Evolutionary conservation across 2,329 filamentous ascomycete species (phyloP), one percentile per base, ranked within the genome.

Genomic region (Xylariaceae sp.): DNA sequence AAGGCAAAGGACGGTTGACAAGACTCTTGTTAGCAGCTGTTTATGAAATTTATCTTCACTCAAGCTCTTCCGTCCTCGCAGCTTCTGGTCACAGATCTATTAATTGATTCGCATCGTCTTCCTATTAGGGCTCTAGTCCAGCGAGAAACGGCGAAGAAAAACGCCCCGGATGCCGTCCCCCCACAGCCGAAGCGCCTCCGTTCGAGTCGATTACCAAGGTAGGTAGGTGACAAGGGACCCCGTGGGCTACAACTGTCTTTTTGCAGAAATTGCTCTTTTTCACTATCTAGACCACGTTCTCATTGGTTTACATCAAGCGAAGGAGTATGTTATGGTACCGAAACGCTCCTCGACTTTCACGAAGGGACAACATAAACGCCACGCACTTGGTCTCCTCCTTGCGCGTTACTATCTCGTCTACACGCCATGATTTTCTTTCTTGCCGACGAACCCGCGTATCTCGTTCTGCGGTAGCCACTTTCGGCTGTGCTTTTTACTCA

Each of bases 211-310:
- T 56, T 62, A 16, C 33, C 33, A 36, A 36, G 33, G 8, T 36
- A 62, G 59, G 59, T 54, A 60, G 59, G 56, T 56, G 56, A 26
- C 56, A 60, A 31, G 52, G 56, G 29, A 9, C 8, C 16, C 16
- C 7, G 48, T 29, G 43, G 48, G 53, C 49, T 51, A 24, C 33
- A 49, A 7, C 12, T 48, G 36, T 40, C 33, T 51, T 39, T 41
- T 16, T 31, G 29, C 46, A 52, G 31, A 34, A 40, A 52, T 44
- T n/a, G 29, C 53, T 21, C 16, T 50, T 49, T 24, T 8, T 33
- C 36, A 48, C 37, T 40, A 57, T 46, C 48, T 54, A n/a, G 3
- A 29, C 43, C 36, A 40, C 26, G 31, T 24, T 40, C 36, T 48
- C 43, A 61, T 58, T 53, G 51, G 55, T 29, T 46, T 26, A 19